Conservation (phyloP, 768 basidiomycete species). For the Cystoderma amianthinum region DNA sequence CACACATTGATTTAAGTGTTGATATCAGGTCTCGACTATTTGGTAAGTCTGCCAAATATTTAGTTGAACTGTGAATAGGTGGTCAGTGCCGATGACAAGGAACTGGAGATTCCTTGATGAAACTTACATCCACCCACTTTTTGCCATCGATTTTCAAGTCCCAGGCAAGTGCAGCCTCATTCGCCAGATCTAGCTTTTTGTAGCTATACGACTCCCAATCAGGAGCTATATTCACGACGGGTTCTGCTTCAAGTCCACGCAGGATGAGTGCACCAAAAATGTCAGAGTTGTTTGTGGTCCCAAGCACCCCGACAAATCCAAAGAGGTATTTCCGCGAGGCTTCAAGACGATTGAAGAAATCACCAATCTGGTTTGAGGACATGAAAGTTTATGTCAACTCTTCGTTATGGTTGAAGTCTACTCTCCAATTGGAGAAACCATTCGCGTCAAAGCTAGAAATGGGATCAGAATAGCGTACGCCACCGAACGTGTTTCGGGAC, state of each 20-base stretch:
- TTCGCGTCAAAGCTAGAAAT: slow-evolving; percentile 69
- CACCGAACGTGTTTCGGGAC: too few relatives aligned
- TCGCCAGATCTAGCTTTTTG: slow-evolving; percentile 68
- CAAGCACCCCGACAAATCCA: slow-evolving; percentile 88
- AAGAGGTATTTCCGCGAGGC: slow-evolving; percentile 96
- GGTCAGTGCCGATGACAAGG: too few relatives aligned
- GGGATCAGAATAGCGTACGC: neutral
- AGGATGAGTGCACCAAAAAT: slow-evolving; percentile 80
- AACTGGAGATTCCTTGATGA: too few relatives aligned
- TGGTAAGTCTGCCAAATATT: too few relatives aligned
- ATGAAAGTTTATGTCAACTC: slow-evolving; percentile 92
- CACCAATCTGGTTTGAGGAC: slow-evolving; percentile 90
- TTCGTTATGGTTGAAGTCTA: slow-evolving; percentile 95
- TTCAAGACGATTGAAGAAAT: slow-evolving; percentile 98
- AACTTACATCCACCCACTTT: slow-evolving; percentile 88
- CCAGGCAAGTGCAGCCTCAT: slow-evolving; percentile 84
- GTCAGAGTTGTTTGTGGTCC: slow-evolving; percentile 66
- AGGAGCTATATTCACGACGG: slow-evolving; percentile 75
- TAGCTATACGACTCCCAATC: slow-evolving; percentile 89
- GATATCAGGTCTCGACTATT: neutral
- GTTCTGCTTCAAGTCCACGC: slow-evolving; percentile 69
- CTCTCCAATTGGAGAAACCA: slow-evolving; percentile 87
- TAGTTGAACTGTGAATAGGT: too few relatives aligned
- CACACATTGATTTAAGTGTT: neutral
- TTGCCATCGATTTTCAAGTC: slow-evolving; percentile 85